Evolutionary conservation across 768 basidiomycete genomes (phyloP), one percentile per base, ranked within the genome.

Genomic region (Boletus reticuloceps): DNA sequence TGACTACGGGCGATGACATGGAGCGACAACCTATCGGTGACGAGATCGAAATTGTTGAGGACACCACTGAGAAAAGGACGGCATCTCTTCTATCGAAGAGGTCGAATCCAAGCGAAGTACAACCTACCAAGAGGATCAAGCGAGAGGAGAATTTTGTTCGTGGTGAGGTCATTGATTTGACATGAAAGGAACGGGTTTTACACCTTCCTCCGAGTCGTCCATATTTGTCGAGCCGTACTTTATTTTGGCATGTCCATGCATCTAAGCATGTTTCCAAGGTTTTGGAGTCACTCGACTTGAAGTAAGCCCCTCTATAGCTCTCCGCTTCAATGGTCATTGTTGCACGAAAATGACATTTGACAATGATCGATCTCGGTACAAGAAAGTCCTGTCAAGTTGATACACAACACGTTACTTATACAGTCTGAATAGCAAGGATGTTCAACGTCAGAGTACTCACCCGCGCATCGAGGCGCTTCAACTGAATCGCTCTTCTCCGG

Each of bases 141-240:
- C 58, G 60, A 38, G 70, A 72, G 53, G 54, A 55, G 29, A 45
- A 25, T 25, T 13, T 44, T 31, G 37, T 61, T 45, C 55, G 43
- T n/a, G 58, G 60, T 19, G 70, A 70, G 34, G 55, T 72, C 38
- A 70, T 70, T 41, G 69, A 72, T 49, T 46, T 70, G 58, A 72
- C 69, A 37, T 70, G 60, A 68, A 22, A 16, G 42, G 17, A 19
- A 42, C 13, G n/a, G 14, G 17, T n/a, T 45, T 32, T 42, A 6
- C 50, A 8, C 25, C 12, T 41, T 6, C n/a, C 40, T 40, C n/a
- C n/a, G n/a, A n/a, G n/a, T n/a, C 41, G 32, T 46, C 34, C 38
- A n/a, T 17, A 27, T 29, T 14, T 17, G 44, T 38, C 17, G 22
- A 37, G 5, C 25, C 20, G 13, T 16, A 17, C 14, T 58, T 40